Conservation (phyloP, 495 filamentous ascomycete genomes). For the Xylaria palmicola region DNA sequence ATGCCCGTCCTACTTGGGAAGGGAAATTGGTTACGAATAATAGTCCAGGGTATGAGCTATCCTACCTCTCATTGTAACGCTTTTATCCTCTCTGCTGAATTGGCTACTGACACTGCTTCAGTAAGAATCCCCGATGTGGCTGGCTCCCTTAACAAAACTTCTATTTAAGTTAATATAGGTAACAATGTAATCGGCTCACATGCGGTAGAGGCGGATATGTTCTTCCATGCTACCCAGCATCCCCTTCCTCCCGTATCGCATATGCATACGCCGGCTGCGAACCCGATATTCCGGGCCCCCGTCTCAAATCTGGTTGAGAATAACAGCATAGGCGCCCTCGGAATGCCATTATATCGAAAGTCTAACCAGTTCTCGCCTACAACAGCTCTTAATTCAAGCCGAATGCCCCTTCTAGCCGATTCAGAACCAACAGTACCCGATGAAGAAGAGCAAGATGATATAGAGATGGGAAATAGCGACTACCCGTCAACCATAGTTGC, state of each 20-base stretch:
- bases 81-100: no score
- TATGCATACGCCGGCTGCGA: no score
- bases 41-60: slow-evolving; percentile 1
- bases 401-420: neutral
- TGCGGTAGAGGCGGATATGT: neutral
- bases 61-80: no score
- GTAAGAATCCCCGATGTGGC: neutral
- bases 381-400: neutral
- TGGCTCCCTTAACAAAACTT: neutral
- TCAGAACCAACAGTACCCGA: neutral
- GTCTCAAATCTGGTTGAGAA: neutral
- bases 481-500: neutral
- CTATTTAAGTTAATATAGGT: neutral
- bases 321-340: neutral
- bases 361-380: neutral
- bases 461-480: neutral
- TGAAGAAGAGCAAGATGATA: neutral
- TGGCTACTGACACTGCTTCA: neutral
- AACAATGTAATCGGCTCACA: neutral
- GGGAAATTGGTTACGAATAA: neutral
- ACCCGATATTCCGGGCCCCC: no score
- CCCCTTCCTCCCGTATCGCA: neutral
- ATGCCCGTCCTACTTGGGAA: neutral
- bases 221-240: neutral
- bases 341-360: neutral